These are phyloP conservation scores for Tephrocybe rancida DNA, from an alignment of 768 basidiomycete genomes.

Conservation along the genomic window DNA sequence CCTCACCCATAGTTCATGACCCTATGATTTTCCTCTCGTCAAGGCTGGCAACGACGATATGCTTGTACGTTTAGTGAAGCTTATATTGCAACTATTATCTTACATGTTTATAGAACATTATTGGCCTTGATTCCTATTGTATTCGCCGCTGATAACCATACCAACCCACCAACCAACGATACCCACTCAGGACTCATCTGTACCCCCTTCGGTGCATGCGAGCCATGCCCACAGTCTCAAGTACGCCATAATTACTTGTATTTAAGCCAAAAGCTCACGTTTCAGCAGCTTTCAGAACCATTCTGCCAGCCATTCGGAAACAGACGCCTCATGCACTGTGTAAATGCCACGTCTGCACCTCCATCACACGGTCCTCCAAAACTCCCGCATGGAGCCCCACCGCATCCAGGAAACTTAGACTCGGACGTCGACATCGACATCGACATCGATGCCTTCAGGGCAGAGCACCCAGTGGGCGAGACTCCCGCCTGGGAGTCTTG, in stretches of 20 bases:
- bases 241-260: constrained; percentile 36
- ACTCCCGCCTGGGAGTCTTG: constrained; percentile 92
- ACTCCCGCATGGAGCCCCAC: constrained; percentile 16
- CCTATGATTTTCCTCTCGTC: constrained; percentile 34
- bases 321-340: constrained; percentile 85
- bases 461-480: constrained; percentile 45
- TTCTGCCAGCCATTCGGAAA: constrained; percentile 98
- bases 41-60: constrained; percentile 33
- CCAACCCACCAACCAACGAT: constrained; percentile 24
- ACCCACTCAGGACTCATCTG: constrained; percentile 41
- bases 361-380: constrained; percentile 19
- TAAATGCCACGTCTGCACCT: constrained; percentile 36
- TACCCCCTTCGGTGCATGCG: constrained; percentile 58
- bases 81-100: neutral
- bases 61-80: constrained; percentile 27
- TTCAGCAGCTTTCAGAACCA: constrained; percentile 72
- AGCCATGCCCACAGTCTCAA: constrained; percentile 63
- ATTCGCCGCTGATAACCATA: constrained; percentile 14
- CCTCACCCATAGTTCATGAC: constrained; percentile 34
- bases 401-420: constrained; percentile 19
- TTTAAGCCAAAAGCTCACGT: constrained; percentile 1
- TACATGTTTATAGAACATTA: constrained; percentile 14
- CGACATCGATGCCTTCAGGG: constrained; percentile 2
- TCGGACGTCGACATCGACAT: constrained; percentile 1
- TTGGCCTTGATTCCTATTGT: constrained; percentile 19